These are phyloP conservation scores for Leishmania turanica DNA, from an alignment of 208 protist species.

Conservation along the genomic window DNA sequence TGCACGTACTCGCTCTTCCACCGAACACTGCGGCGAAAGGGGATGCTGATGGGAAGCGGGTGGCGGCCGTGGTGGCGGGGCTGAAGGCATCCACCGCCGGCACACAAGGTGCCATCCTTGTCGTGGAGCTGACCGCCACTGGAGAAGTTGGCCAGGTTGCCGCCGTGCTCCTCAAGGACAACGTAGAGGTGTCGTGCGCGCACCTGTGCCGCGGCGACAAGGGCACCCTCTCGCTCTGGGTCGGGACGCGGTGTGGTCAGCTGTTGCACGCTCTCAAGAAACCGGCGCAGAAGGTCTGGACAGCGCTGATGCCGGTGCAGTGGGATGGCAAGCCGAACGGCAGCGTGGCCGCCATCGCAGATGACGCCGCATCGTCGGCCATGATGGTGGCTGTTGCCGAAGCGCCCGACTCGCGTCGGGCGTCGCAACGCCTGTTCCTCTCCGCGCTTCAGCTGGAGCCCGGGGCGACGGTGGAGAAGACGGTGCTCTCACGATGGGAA, in stretches of 20 bases:
- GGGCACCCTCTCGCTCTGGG: constrained; percentile 6
- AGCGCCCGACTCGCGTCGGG: not conserved
- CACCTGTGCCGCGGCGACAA: constrained; percentile 9
- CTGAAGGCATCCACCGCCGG: not conserved
- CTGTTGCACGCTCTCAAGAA: constrained; percentile 13
- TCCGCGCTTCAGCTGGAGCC: constrained; percentile 2
- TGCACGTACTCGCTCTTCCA: constrained; percentile 7
- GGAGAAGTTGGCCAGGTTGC: not conserved
- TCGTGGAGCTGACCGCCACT: constrained; percentile 6
- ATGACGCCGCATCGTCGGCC: not conserved
- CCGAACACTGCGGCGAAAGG: not conserved
- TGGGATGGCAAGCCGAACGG: constrained; percentile 1
- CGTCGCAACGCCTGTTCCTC: constrained; percentile 2
- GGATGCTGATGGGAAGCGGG: not conserved
- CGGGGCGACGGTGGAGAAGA: not conserved
- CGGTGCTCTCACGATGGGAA: constrained; percentile 7
- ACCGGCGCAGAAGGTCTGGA: constrained; percentile 3
- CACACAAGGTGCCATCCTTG: constrained; percentile 5
- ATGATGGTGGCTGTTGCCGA: not conserved
- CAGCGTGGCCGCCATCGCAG: constrained; percentile 23
- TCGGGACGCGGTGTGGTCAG: constrained; percentile 13
- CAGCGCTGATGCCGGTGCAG: constrained; percentile 16
- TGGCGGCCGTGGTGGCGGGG: constrained; percentile 5
- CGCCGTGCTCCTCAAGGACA: not conserved
- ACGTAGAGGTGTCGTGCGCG: constrained; percentile 23